These are phyloP conservation scores for Penicillium bialowiezense DNA, from an alignment of 495 filamentous ascomycete species.

Conservation along the genomic window DNA sequence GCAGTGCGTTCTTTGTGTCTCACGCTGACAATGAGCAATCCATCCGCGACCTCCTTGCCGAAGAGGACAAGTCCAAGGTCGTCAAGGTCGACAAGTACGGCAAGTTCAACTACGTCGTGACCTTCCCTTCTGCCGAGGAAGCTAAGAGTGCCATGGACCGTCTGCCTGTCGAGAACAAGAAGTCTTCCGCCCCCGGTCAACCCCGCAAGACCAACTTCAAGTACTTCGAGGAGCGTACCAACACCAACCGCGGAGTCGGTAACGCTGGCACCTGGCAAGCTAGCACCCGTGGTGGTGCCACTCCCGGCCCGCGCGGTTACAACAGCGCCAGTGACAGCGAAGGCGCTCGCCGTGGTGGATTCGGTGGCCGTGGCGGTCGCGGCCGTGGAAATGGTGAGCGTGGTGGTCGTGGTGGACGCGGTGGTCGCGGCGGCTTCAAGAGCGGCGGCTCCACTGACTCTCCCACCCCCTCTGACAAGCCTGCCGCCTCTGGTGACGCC, in stretches of 20 bases:
- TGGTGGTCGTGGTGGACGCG: constrained; percentile 41
- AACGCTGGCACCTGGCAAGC: constrained; percentile 74
- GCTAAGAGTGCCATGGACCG: constrained; percentile 71
- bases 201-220: constrained; percentile 72
- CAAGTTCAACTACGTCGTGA: constrained; percentile 72
- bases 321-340: constrained; percentile 86
- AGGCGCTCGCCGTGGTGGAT: constrained; percentile 57
- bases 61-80: constrained; percentile 80
- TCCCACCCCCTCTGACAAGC: constrained; percentile 49
- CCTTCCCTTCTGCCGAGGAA: constrained; percentile 74
- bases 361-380: constrained; percentile 59
- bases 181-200: constrained; percentile 50
- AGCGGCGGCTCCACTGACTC: constrained; percentile 48
- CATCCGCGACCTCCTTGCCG: constrained; percentile 70
- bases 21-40: constrained; percentile 75
- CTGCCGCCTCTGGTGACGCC: constrained; percentile 43
- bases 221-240: constrained; percentile 66
- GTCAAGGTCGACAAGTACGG: constrained; percentile 72
- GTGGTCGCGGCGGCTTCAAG: constrained; percentile 53
- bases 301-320: constrained; percentile 62
- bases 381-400: constrained; percentile 52
- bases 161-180: constrained; percentile 71
- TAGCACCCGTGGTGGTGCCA: constrained; percentile 57
- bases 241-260: constrained; percentile 37
- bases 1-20: constrained; percentile 80